Base-by-base conservation (phyloP, 2,329 filamentous ascomycete species). In the Talaromyces atroroseus region DNA sequence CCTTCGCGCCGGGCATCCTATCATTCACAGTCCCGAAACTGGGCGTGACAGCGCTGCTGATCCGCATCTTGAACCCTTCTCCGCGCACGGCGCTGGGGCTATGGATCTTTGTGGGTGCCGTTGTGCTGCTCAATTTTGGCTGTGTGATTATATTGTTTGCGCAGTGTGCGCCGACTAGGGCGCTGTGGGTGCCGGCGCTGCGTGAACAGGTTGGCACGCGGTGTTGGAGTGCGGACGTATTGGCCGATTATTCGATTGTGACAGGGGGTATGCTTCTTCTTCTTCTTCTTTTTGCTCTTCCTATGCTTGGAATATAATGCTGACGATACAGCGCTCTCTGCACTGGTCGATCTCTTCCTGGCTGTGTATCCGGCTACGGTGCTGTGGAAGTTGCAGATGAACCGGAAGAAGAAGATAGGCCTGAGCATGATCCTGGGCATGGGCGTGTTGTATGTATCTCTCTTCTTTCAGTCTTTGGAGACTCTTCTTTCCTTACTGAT, bases 81-180 rank as follows among this genome's bases (percentile, higher is more conserved):
- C 16, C 49, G 16, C 1, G 56, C 2, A 62, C 67, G 11, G 62
- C 59, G 7, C 45, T 58, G 3, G 50, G 46, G 20, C 51, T 69
- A 1, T 69, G 67, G 67, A 21, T 44, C 0, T 54, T 79, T 23
- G 67, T 66, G 1, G 61, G 62, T 4, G 34, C 65, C 5, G 71
- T 68, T 21, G 59, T 70, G 10, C 34, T 69, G 10, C 65, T 68
- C 2, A 62, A 75, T 7, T 55, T 71, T 0, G 65, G 66, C 7
- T 74, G 68, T 44, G 67, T 78, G 18, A 59, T 76, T 16, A 66
- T 78, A 5, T 60, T 77, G 1, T 74, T 77, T 40, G 73, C 69
- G 1, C 75, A 74, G 57, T 80, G 78, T 62, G 64, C 63, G 1
- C 77, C 78, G 0, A 59, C 65, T 0, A 49, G 55, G 23, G 71